These are phyloP conservation scores for Protomyces pachydermus DNA, from an alignment of 1,139 yeast species.

Conservation along the genomic window DNA sequence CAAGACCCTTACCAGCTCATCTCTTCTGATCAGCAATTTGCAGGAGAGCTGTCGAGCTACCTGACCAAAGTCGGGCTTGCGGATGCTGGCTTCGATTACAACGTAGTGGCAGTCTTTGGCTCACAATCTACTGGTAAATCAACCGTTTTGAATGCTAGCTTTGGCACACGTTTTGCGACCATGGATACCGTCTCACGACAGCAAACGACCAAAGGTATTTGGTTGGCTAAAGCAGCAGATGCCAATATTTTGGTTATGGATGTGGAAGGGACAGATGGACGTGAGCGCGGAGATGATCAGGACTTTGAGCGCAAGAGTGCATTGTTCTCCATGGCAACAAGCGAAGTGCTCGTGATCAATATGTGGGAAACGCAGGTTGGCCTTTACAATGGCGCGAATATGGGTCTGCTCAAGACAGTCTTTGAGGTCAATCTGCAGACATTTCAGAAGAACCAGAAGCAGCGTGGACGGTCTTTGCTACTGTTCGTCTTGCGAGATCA, in stretches of 20 bases:
- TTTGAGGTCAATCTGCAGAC: constrained; percentile 88
- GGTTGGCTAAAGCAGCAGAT: constrained; percentile 34
- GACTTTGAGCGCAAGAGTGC: constrained; percentile 97
- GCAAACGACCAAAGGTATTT: constrained; percentile 74
- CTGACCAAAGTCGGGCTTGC: constrained; percentile 40
- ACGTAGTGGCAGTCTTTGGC: constrained; percentile 91
- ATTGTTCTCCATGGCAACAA: constrained; percentile 83
- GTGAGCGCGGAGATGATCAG: constrained; percentile 97
- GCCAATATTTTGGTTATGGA: constrained; percentile 70
- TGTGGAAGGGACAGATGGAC: constrained; percentile 97
- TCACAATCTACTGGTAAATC: constrained; percentile 96
- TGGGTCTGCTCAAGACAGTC: constrained; percentile 91
- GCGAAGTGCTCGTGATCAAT: constrained; percentile 83
- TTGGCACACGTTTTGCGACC: constrained; percentile 83
- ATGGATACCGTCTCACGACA: constrained; percentile 86
- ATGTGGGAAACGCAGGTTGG: constrained; percentile 98
- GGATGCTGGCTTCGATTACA: constrained; percentile 67
- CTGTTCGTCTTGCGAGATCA: constrained; percentile 90
- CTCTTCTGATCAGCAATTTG: constrained; percentile 19
- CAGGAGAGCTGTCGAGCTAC: constrained; percentile 26
- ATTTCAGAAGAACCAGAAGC: constrained; percentile 46
- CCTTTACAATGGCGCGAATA: constrained; percentile 92
- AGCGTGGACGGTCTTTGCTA: constrained; percentile 46
- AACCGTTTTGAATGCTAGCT: constrained; percentile 75
- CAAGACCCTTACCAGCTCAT: constrained; percentile 18